Base-by-base conservation (phyloP, 2,329 filamentous ascomycete species). In the Raffaelea ambrosiae region DNA sequence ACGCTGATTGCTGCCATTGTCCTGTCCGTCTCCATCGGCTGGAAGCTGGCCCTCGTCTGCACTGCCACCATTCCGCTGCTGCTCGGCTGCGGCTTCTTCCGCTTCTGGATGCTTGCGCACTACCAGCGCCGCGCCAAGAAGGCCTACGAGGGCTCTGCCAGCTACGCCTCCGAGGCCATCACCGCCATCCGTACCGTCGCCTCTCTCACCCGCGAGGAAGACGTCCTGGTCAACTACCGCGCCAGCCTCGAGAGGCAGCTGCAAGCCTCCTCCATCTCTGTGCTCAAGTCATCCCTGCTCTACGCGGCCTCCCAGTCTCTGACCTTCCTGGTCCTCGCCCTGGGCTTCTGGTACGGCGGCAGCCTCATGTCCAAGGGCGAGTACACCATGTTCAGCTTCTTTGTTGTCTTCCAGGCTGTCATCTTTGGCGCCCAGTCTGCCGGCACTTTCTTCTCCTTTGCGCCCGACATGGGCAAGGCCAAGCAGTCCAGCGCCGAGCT, bases 171-270 rank as follows among this genome's bases (percentile, higher is more conserved):
- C 42, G 93, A 98, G 65, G 90, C 90, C 40, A 95, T 94, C 29
- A 90, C 88, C 2, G 86, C 90, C 7, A 96, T 97, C 55, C 85
- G 91, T 45, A 97, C 93, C 2, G 90, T 97, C 10, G 91, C 90
- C 4, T 87, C 88, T 9, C 75, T 98, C 40, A 95, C 90, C 0
- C 80, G 91, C 10, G 93, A 98, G 66, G 66, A 77, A 0, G 88
- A 95, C 59, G 88, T 97, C 3, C 76, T 88, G 57, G 58, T 66
- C 2, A 74, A 82, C 46, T 98, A 94, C 68, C 83, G 78, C 51
- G 62, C 66, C 2, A 80, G 80, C 43, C 76, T 93, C 29, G 81
- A 74, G 1, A 60, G 59, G 1, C 88, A 95, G 62, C 81, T 82
- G 44, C 76, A 74, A 47, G 70, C 72, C 42, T 87, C 85, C 52